Evolutionary conservation across 495 filamentous ascomycete genomes (phyloP).

Genomic region (Daldinia childiae): DNA sequence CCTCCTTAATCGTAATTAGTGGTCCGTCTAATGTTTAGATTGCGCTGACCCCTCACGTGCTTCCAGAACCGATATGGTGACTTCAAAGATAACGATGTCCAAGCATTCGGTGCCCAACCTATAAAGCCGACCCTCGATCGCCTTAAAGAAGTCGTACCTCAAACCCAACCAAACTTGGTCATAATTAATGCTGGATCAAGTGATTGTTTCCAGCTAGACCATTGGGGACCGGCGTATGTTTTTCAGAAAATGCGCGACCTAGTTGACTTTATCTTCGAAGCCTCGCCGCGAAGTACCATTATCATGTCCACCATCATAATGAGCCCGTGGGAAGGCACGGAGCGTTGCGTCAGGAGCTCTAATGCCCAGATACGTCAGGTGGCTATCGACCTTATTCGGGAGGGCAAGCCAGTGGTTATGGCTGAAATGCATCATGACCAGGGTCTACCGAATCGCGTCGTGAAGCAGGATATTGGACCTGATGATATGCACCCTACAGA

Average conservation of each 20-base stretch:
- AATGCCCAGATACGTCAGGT: constrained; percentile 49
- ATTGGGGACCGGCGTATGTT: constrained; percentile 43
- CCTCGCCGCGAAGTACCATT: constrained; percentile 43
- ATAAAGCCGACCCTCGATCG: constrained; percentile 44
- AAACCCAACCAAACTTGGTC: constrained; percentile 45
- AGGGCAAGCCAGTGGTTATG: constrained; percentile 45
- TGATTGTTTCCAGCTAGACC: constrained; percentile 45
- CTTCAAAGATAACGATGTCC: constrained; percentile 47
- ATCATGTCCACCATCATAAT: constrained; percentile 43
- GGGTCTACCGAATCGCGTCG: constrained; percentile 42
- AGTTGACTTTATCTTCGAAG: constrained; percentile 44
- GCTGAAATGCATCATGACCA: constrained; percentile 43
- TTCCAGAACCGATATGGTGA: constrained; percentile 45
- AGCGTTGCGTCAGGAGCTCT: constrained; percentile 46
- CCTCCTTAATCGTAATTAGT: not conserved
- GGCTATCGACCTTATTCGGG: constrained; percentile 50
- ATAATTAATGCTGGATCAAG: constrained; percentile 47
- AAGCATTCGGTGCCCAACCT: constrained; percentile 42
- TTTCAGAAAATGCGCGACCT: constrained; percentile 44
- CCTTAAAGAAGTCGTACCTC: constrained; percentile 40
- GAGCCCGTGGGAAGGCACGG: constrained; percentile 46
- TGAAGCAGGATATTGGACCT: constrained; percentile 40
- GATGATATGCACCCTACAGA: constrained; percentile 55
- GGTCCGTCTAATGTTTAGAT: constrained; percentile 5
- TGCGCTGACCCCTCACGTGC: constrained; percentile 27